phyloP scores from a whole-genome alignment of 352 stramenopile genomes.

The Phytopythium chamaehyphon region DNA sequence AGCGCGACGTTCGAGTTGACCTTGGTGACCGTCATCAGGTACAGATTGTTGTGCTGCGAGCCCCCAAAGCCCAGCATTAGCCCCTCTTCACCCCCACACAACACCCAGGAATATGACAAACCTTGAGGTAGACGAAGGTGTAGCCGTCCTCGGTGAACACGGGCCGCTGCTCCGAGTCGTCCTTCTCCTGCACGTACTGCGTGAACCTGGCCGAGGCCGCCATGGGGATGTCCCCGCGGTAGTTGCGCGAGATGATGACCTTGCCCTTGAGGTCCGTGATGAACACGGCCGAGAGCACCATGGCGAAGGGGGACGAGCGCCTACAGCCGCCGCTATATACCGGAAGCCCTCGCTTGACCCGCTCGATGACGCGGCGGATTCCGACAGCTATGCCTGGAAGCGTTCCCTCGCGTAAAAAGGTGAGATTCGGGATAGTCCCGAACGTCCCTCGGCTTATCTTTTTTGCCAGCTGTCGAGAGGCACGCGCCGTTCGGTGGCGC shows the following conservation, averaged over 20 bases:
- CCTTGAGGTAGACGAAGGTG: slow-evolving; percentile 95
- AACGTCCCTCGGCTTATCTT: no score
- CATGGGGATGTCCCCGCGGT: slow-evolving; percentile 98
- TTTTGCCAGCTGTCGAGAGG: neutral
- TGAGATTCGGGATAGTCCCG: no score
- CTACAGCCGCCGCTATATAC: no score
- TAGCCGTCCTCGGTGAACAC: slow-evolving; percentile 93
- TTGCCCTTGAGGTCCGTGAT: slow-evolving; percentile 99
- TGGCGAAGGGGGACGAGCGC: no score
- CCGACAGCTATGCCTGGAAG: no score
- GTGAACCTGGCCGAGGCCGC: slow-evolving; percentile 88
- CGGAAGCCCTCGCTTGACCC: no score
- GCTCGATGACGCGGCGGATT: no score
- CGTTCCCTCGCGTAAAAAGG: no score
- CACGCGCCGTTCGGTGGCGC: neutral
- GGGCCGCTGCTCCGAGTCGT: slow-evolving; percentile 92
- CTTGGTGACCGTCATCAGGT: slow-evolving; percentile 98
- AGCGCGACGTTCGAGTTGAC: slow-evolving; percentile 98
- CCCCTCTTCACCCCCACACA: neutral
- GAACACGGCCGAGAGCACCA: slow-evolving; percentile 98
- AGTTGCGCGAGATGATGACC: slow-evolving; percentile 99
- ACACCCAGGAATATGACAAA: slow-evolving; percentile 17
- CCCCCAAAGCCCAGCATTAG: slow-evolving; percentile 2
- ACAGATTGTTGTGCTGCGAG: slow-evolving; percentile 96
- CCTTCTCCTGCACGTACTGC: slow-evolving; percentile 91